These are phyloP conservation scores for Malassezia nana DNA, from an alignment of 1,284 basidiomycete species.

Conservation along the genomic window DNA sequence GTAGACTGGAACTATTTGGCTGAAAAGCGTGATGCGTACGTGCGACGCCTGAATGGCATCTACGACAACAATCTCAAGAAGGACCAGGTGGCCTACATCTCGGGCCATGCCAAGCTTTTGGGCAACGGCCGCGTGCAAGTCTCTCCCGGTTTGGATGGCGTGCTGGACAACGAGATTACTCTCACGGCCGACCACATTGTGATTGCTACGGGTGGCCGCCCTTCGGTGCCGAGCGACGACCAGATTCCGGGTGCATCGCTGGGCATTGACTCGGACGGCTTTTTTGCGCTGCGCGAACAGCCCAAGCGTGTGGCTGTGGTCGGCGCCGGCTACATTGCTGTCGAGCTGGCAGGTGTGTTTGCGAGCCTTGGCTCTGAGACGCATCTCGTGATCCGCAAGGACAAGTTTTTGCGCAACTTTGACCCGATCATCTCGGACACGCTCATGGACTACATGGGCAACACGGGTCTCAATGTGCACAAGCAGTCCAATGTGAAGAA, in stretches of 20 bases:
- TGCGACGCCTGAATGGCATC: constrained; percentile 77
- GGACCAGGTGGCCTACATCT: constrained; percentile 80
- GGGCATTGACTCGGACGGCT: constrained; percentile 88
- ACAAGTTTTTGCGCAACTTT: constrained; percentile 82
- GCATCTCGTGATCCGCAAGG: constrained; percentile 78
- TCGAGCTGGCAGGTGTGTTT: constrained; percentile 56
- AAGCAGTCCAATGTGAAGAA: constrained; percentile 65
- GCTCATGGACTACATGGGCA: constrained; percentile 85
- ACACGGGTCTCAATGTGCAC: constrained; percentile 80
- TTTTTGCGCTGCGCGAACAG: constrained; percentile 82
- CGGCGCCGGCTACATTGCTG: constrained; percentile 93
- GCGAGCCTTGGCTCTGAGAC: constrained; percentile 58
- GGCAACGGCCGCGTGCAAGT: constrained; percentile 41
- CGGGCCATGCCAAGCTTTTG: constrained; percentile 58
- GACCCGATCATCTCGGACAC: constrained; percentile 77
- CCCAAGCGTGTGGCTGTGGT: constrained; percentile 87
- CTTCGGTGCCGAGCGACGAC: constrained; percentile 68
- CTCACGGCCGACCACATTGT: constrained; percentile 39
- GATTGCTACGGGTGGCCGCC: constrained; percentile 76
- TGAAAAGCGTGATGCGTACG: constrained; percentile 88
- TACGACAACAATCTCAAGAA: constrained; percentile 71
- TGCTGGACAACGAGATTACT: constrained; percentile 53
- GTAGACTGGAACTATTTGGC: constrained; percentile 90
- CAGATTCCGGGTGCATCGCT: constrained; percentile 77
- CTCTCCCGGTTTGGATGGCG: constrained; percentile 34